These are phyloP conservation scores for Hemisphaericaspora xylanilytica DNA, from an alignment of 1,139 yeast genomes.

Conservation along the genomic window DNA sequence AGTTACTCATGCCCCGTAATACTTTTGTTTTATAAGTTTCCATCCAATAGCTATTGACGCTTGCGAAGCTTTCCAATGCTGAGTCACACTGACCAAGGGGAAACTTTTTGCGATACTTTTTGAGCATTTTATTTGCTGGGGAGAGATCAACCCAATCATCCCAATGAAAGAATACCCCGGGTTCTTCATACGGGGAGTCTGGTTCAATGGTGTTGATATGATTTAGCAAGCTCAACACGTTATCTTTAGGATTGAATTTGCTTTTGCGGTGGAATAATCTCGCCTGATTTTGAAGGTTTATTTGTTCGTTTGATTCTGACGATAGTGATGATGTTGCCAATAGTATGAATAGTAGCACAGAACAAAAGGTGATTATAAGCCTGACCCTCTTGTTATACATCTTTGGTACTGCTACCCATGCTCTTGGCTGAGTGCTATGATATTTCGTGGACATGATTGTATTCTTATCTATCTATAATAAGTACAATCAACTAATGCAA, in stretches of 20 bases:
- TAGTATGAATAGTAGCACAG: slow-evolving; percentile 16
- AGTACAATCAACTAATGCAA: background rate
- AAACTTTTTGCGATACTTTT: slow-evolving; percentile 16
- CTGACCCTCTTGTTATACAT: slow-evolving; percentile 22
- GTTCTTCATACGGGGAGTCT: slow-evolving; percentile 2
- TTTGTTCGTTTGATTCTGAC: slow-evolving; percentile 1
- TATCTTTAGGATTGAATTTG: slow-evolving; percentile 29
- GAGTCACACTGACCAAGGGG: slow-evolving; percentile 25
- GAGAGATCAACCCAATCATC: slow-evolving; percentile 42
- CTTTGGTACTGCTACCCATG: slow-evolving; percentile 15
- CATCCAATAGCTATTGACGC: slow-evolving; percentile 35
- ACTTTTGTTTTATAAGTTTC: slow-evolving; percentile 36
- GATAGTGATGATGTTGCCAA: slow-evolving; percentile 12
- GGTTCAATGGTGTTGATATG: slow-evolving; percentile 11
- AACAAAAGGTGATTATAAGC: slow-evolving; percentile 17
- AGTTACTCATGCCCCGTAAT: slow-evolving; percentile 33
- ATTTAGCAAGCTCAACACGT: slow-evolving; percentile 22
- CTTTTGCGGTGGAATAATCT: slow-evolving; percentile 22
- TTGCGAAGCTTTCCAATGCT: slow-evolving; percentile 22
- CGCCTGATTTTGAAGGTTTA: slow-evolving; percentile 20
- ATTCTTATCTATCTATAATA: background rate
- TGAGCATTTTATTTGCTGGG: slow-evolving; percentile 24
- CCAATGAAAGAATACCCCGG: slow-evolving; percentile 40
- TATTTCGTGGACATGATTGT: background rate
- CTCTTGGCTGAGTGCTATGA: background rate